Evolutionary conservation across 2,329 filamentous ascomycete genomes (phyloP), one percentile per base, ranked within the genome.

Genomic region (Xylariaceae sp.): DNA sequence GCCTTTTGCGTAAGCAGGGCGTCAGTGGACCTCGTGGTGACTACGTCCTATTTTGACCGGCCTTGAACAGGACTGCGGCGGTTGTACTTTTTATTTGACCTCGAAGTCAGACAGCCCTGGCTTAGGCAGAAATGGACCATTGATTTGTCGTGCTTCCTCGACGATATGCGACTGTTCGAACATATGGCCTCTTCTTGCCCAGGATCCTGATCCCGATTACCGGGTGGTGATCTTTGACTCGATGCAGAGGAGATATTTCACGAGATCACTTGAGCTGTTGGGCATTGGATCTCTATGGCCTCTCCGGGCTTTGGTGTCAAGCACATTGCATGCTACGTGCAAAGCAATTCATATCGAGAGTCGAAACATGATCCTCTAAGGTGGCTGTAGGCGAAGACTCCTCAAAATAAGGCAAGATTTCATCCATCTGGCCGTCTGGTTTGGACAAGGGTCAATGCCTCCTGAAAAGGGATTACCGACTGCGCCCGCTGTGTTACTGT

Each of bases 11-110:
- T 15, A 4, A 42, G 18, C 11, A 35, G 17, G 18, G 7, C n/a
- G 18, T 47, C 11, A 18, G 47, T 18, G 37, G 18, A 56, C 35
- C 45, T 60, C 34, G 30, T 55, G n/a, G 34, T 13, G 17, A 13
- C 15, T 51, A 52, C 54, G 57, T 18, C 9, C n/a, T 15, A 50
- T 44, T 37, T 48, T 51, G 54, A 57, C 60, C 13, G 60, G 13
- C 39, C 15, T 23, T 11, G 23, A 62, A 17, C 35, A 10, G 5
- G 3, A 6, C 2, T 30, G 34, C 35, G 35, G 45, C 17, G 50
- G 7, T 48, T 52, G 51, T 23, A 42, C 52, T 35, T 2, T 2
- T 11, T 34, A 13, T 51, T 8, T 34, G 5, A 48, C 13, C 18
- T 47, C 18, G 11, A 34, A 37, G 35, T 15, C 8, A 48, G 50